Conservation (phyloP, 2,329 filamentous ascomycete species). For the Hypomyces perniciosus region DNA sequence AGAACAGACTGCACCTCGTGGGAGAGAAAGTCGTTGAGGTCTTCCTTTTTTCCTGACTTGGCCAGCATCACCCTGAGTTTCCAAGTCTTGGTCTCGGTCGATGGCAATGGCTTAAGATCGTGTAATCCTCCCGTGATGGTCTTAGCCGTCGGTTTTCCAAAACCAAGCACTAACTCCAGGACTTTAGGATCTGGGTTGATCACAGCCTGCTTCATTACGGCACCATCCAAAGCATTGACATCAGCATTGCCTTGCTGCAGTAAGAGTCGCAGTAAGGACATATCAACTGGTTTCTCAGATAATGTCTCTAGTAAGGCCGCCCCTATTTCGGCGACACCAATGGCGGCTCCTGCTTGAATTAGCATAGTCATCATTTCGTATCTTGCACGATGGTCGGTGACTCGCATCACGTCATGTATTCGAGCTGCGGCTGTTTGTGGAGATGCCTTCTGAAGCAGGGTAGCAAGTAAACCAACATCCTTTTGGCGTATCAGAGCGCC, state of each 20-base stretch:
- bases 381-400: constrained; percentile 36
- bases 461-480: constrained; percentile 40
- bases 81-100: constrained; percentile 39
- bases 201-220: constrained; percentile 36
- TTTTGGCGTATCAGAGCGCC: constrained; percentile 42
- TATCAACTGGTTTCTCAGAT: constrained; percentile 41
- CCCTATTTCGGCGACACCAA: constrained; percentile 37
- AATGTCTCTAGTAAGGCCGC: constrained; percentile 38
- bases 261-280: constrained; percentile 42
- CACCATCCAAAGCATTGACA: constrained; percentile 43
- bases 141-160: constrained; percentile 39
- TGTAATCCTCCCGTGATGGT: constrained; percentile 40
- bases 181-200: constrained; percentile 41
- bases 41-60: constrained; percentile 36
- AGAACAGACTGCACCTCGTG: constrained; percentile 45
- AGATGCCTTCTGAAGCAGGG: constrained; percentile 40
- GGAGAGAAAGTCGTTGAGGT: constrained; percentile 40
- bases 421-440: constrained; percentile 43
- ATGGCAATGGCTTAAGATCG: constrained; percentile 37
- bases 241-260: constrained; percentile 48
- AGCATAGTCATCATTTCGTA: constrained; percentile 43
- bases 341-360: constrained; percentile 38
- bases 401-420: constrained; percentile 42
- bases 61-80: constrained; percentile 45
- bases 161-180: constrained; percentile 40